Evolutionary conservation across 768 basidiomycete genomes (phyloP).

Genomic region (Phanerochaete sordida): DNA sequence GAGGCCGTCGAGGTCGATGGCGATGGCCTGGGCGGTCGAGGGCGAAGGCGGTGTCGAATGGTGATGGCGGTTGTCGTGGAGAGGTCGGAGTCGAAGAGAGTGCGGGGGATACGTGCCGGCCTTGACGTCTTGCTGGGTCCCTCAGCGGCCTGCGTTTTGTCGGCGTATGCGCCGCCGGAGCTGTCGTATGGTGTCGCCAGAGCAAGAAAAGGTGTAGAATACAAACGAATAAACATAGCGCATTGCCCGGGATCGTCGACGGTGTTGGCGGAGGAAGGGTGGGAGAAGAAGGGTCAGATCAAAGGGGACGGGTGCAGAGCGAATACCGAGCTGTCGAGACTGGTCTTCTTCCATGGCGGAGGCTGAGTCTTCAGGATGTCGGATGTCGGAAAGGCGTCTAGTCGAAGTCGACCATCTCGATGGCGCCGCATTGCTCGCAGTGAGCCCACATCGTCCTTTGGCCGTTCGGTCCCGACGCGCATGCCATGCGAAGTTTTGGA

Average conservation of each 20-base stretch:
- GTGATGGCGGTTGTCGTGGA: not conserved
- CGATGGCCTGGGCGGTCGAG: not conserved
- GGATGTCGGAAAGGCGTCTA: constrained; percentile 23
- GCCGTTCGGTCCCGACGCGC: constrained; percentile 65
- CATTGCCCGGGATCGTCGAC: not conserved
- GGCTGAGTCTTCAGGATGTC: not conserved
- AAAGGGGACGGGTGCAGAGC: not conserved
- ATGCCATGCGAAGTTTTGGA: constrained; percentile 78
- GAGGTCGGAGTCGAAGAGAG: not conserved
- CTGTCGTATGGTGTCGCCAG: not conserved
- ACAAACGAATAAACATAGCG: not conserved
- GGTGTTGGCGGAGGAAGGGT: not conserved
- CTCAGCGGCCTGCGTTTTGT: constrained; percentile 1
- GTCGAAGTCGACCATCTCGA: constrained; percentile 82
- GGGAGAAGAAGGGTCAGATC: not conserved
- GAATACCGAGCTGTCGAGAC: not conserved
- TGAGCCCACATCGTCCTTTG: constrained; percentile 84
- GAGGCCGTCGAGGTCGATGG: not conserved
- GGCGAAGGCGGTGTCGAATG: not conserved
- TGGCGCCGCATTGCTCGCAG: constrained; percentile 86
- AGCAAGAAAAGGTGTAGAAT: not conserved
- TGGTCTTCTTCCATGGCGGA: not conserved
- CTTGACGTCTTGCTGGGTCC: not conserved
- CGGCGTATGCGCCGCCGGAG: not conserved
- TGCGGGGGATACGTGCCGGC: not conserved